These are phyloP conservation scores for Podaxis sp. DNA, from an alignment of 768 basidiomycete species.

Conservation along the genomic window DNA sequence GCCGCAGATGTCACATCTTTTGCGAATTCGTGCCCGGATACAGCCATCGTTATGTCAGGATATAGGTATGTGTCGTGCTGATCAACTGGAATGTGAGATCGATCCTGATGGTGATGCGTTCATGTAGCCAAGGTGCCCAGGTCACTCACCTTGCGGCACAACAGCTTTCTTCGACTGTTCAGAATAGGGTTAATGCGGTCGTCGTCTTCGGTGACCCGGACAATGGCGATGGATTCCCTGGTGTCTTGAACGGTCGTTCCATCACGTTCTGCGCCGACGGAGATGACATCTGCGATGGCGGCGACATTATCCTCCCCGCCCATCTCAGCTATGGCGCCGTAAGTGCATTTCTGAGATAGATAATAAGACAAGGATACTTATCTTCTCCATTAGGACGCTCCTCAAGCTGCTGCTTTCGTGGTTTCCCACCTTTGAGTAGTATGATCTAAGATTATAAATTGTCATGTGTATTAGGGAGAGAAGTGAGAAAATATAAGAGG, in stretches of 20 bases:
- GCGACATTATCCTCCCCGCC: constrained; percentile 18
- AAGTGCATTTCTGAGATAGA: neutral
- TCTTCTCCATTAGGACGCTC: neutral
- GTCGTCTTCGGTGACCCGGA: constrained; percentile 28
- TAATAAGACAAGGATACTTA: neutral
- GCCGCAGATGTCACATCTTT: constrained; percentile 24
- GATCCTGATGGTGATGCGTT: neutral
- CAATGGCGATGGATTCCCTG: constrained; percentile 24
- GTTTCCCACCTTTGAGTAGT: constrained; percentile 4
- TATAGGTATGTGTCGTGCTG: constrained; percentile 21
- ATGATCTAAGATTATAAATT: neutral
- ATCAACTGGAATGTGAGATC: neutral
- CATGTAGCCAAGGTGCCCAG: constrained; percentile 25
- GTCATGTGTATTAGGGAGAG: neutral
- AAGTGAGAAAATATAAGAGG: no score
- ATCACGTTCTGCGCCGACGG: constrained; percentile 26
- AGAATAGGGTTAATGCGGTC: constrained; percentile 15
- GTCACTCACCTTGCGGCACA: constrained; percentile 15
- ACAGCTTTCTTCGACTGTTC: constrained; percentile 12
- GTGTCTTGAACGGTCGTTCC: constrained; percentile 20
- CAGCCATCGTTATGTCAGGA: constrained; percentile 29
- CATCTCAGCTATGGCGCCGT: constrained; percentile 23
- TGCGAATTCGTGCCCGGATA: constrained; percentile 26
- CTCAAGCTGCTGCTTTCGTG: constrained; percentile 4
- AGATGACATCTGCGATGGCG: constrained; percentile 28